A percentile compares a stretch with the other conserved stretches of the same genome.
These are phyloP conservation scores for Diutina neorugosa DNA, from an alignment of 1,139 yeast genomes.

Conservation along the genomic window DNA sequence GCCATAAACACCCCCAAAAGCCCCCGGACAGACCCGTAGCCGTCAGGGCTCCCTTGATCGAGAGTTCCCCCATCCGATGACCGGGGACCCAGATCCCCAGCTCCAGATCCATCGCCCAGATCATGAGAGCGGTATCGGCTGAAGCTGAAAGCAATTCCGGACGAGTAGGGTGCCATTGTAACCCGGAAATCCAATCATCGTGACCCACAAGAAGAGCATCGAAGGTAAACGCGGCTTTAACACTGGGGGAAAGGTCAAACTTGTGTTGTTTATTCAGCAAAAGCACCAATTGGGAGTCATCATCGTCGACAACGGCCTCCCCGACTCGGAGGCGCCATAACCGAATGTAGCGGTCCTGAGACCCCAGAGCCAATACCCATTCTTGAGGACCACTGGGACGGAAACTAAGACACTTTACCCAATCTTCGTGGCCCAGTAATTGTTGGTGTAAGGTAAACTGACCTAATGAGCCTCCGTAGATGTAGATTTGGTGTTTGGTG, in stretches of 20 bases:
- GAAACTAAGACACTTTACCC: slow-evolving; percentile 70
- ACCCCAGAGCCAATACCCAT: slow-evolving; percentile 67
- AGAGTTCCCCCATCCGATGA: slow-evolving; percentile 77
- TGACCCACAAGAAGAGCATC: slow-evolving; percentile 96
- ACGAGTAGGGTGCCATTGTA: slow-evolving; percentile 64
- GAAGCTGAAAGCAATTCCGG: slow-evolving; percentile 68
- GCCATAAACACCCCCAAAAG: slow-evolving; percentile 87
- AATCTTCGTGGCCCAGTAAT: slow-evolving; percentile 83
- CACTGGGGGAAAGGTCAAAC: slow-evolving; percentile 24
- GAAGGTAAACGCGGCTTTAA: slow-evolving; percentile 49
- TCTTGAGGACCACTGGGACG: slow-evolving; percentile 22
- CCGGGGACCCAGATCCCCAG: slow-evolving; percentile 89
- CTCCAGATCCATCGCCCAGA: slow-evolving; percentile 84
- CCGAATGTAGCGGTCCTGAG: slow-evolving; percentile 83
- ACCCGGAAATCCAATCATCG: slow-evolving; percentile 91
- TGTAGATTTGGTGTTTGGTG: slow-evolving; percentile 72
- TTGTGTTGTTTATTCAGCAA: slow-evolving; percentile 56
- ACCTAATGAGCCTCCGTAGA: slow-evolving; percentile 32
- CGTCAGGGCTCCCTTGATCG: slow-evolving; percentile 93
- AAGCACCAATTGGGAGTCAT: slow-evolving; percentile 37
- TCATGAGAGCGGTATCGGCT: slow-evolving; percentile 87
- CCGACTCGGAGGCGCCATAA: slow-evolving; percentile 65
- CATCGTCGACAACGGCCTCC: slow-evolving; percentile 47
- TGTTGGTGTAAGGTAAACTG: slow-evolving; percentile 8
- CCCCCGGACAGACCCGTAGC: slow-evolving; percentile 99